These are phyloP conservation scores for Aspergillus quadrilineatus DNA, from an alignment of 2,329 filamentous ascomycete genomes.

Conservation along the genomic window DNA sequence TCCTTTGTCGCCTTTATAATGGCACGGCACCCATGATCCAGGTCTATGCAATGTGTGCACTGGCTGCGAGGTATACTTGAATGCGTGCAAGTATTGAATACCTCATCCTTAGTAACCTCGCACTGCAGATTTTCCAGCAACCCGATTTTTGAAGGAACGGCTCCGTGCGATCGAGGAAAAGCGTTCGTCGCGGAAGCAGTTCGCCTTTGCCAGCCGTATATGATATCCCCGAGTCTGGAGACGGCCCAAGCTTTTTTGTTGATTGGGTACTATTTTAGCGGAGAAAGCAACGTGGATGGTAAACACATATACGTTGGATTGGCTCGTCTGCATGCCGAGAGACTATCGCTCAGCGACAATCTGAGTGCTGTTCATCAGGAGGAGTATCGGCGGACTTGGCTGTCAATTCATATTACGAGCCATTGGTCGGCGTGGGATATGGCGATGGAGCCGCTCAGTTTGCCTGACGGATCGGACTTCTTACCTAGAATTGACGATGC, in stretches of 20 bases:
- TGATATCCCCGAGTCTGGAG: slow-evolving; percentile 20
- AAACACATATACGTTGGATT: slow-evolving; percentile 24
- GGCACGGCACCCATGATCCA: slow-evolving; percentile 19
- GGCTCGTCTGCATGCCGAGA: slow-evolving; percentile 23
- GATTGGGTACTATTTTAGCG: slow-evolving; percentile 21
- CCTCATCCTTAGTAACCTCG: background rate
- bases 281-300: slow-evolving; percentile 20
- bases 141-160: slow-evolving; percentile 8
- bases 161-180: slow-evolving; percentile 19
- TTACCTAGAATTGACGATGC: slow-evolving; percentile 21
- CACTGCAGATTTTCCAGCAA: slow-evolving; percentile 19
- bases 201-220: slow-evolving; percentile 14
- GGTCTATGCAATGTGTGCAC: slow-evolving; percentile 23
- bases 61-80: slow-evolving; percentile 21
- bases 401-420: slow-evolving; percentile 22
- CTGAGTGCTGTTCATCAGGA: slow-evolving; percentile 7
- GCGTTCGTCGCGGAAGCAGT: slow-evolving; percentile 15
- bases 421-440: slow-evolving; percentile 24
- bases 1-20: slow-evolving; percentile 19
- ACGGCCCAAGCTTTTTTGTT: slow-evolving; percentile 20
- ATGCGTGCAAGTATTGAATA: background rate
- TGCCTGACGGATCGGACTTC: slow-evolving; percentile 1
- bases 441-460: slow-evolving; percentile 17
- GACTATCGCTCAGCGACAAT: slow-evolving; percentile 9
- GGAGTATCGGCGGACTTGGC: slow-evolving; percentile 22